Percentiles rank a stretch among this genome's conserved stretches.
Evolutionary conservation across 2,329 filamentous ascomycete genomes (phyloP).

Genomic region (Colletotrichum plurivorum): DNA sequence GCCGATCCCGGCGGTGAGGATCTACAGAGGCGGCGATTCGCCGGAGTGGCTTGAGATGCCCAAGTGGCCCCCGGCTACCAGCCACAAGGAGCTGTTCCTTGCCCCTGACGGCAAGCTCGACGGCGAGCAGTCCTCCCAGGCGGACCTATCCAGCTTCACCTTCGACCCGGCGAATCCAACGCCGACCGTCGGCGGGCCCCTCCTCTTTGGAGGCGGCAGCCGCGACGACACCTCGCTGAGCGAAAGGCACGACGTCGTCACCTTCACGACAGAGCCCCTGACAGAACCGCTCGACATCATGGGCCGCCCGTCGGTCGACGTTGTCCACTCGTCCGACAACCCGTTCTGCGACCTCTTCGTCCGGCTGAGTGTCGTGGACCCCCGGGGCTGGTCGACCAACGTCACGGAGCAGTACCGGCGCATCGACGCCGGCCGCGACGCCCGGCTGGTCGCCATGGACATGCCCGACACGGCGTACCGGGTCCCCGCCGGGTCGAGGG

Average conservation of each 20-base stretch:
- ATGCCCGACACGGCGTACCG: slow-evolving; percentile 43
- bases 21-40: slow-evolving; percentile 38
- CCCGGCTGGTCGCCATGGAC: neutral
- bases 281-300: slow-evolving; percentile 41
- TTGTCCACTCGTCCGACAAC: slow-evolving; percentile 44
- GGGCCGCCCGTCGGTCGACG: slow-evolving; percentile 42
- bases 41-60: slow-evolving; percentile 39
- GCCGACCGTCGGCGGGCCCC: slow-evolving; percentile 42
- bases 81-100: slow-evolving; percentile 27
- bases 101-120: neutral
- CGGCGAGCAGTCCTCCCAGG: neutral
- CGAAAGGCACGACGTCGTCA: slow-evolving; percentile 43
- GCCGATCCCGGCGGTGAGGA: slow-evolving; percentile 12
- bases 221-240: slow-evolving; percentile 42
- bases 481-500: slow-evolving; percentile 42
- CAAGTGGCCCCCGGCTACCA: slow-evolving; percentile 36
- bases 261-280: slow-evolving; percentile 43
- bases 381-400: slow-evolving; percentile 43
- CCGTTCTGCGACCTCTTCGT: slow-evolving; percentile 45
- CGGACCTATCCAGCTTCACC: slow-evolving; percentile 36
- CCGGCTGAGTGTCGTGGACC: slow-evolving; percentile 44
- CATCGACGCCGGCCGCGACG: slow-evolving; percentile 35
- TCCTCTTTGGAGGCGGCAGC: slow-evolving; percentile 33
- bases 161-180: slow-evolving; percentile 46
- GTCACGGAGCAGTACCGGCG: slow-evolving; percentile 43